Base-by-base conservation (phyloP, 2,329 filamentous ascomycete species). In the Exophiala xenobiotica region DNA sequence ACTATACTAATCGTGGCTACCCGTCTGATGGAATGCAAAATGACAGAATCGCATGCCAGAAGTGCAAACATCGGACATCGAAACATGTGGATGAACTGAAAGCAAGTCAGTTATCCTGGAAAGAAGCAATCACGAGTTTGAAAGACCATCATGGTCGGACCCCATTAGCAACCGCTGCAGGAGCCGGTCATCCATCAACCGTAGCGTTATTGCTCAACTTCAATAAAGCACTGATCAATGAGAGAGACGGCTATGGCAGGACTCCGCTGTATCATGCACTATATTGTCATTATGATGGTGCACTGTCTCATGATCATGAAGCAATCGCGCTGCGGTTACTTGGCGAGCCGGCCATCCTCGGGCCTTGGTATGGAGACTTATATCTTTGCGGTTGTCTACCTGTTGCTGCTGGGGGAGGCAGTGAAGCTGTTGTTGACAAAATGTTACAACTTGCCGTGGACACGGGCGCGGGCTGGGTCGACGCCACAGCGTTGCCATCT, bases 1-100 rank as follows among this genome's bases (percentile, higher is more conserved):
- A 44, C n/a, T 51, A 51, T 16, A 26, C 45, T 27, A 14, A n/a
- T 11, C 38, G 39, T 24, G 38, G 47, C 19, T 22, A 18, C 3
- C 39, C 29, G 14, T 11, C 19, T 8, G 16, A 26, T 6, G 2
- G 11, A 3, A 27, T 31, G 7, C 7, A 8, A 16, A 27, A 18
- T 19, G 12, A 2, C 19, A 12, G n/a, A 14, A 22, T 19, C 2
- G 4, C 3, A 8, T 39, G 37, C 37, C 1, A 19, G 11, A n/a
- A 9, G n/a, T 39, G 37, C 4, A 39, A 19, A 4, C 2, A 11
- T 8, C 6, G 1, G 2, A 5, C 16, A 39, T 22, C 20, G 5
- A n/a, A 16, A 12, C 37, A 39, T 12, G 22, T 20, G 16, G 16
- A 5, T 12, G 3, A 1, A 9, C 37, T 39, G 14, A 20, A 20